Evolutionary conservation across 140 eudicot genomes (phyloP), one percentile per base, ranked within the genome.

Genomic region (Flaveria floridana): DNA sequence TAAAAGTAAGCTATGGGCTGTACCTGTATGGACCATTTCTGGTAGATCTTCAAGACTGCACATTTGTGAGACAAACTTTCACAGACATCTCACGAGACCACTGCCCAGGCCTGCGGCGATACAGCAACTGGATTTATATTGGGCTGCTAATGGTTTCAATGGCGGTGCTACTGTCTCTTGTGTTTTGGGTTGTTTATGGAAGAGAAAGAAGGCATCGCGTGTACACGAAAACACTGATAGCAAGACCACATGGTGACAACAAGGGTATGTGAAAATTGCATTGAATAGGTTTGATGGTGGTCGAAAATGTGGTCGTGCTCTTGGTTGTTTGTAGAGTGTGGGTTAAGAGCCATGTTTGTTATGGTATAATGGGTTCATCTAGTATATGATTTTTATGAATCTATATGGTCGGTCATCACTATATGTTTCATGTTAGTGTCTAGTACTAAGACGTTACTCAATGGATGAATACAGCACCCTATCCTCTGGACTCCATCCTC

Each of bases 181-280:
- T 87, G 66, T 87, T 88, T 82, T 94, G 97, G 95, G 95, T 94
- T 19, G 68, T 91, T 39, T 94, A 94, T 15, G 99, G 97, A 46
- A 81, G 97, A 64, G 99, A 94, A 74, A 86, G 99, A 74, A 79
- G 84, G 80, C 96, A 91, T 64, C 92, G 99, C 10, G 85, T 90
- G 11, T 90, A 85, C 77, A 90, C 97, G 4, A 93, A 90, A 78
- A 80, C 71, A 68, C 83, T 76, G 11, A 51, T 47, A 18, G 85
- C 86, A 39, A 50, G 76, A 78, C 76, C 83, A 3, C 84, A 80
- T 21, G 85, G 77, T 20, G 84, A 75, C 4, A 84, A 76, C 4
- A 91, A 87, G 82, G 52, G 51, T 46, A 66, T 56, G 72, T 86
- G 81, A 82, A 44, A 10, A 2, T 19, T 68, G 71, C 6, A 34